These are phyloP conservation scores for Candida tetrigidarum DNA, from an alignment of 1,139 yeast species.

Conservation along the genomic window DNA sequence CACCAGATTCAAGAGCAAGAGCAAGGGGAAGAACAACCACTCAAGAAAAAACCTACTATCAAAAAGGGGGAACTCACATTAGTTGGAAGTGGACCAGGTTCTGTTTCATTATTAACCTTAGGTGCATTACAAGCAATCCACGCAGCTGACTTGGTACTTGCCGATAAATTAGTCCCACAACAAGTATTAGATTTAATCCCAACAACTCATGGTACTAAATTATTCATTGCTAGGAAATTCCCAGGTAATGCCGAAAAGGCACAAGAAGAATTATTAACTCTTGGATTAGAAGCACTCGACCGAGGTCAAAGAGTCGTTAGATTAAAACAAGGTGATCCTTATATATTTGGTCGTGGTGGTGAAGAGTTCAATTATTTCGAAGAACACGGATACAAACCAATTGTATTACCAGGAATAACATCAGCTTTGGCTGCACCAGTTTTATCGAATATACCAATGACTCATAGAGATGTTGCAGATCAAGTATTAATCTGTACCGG, in stretches of 20 bases:
- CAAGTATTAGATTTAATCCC: conserved; percentile 86
- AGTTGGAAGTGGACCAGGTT: conserved; percentile 96
- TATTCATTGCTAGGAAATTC: conserved; percentile 89
- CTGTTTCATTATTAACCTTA: conserved; percentile 76
- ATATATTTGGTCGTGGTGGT: conserved; percentile 96
- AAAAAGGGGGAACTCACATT: conserved; percentile 65
- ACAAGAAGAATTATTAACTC: conserved; percentile 75
- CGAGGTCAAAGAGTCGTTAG: conserved; percentile 82
- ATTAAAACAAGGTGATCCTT: conserved; percentile 96
- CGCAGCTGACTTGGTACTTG: conserved; percentile 80
- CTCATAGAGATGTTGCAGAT: conserved; percentile 92
- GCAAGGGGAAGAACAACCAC: conserved; percentile 3
- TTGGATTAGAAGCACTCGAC: conserved; percentile 67
- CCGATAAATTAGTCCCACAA: conserved; percentile 93
- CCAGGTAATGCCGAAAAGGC: conserved; percentile 98
- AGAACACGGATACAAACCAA: conserved; percentile 68
- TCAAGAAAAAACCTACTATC: neutral
- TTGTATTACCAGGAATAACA: conserved; percentile 85
- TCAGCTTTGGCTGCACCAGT: conserved; percentile 92
- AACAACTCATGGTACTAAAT: conserved; percentile 54
- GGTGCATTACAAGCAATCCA: conserved; percentile 86
- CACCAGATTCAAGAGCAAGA: conserved; percentile 7
- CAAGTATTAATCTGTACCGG: conserved; percentile 95
- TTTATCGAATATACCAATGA: conserved; percentile 84
- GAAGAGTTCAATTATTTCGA: conserved; percentile 80